These are phyloP conservation scores for Agastache rugosa DNA, from an alignment of 257 asterid genomes.

Conservation along the genomic window DNA sequence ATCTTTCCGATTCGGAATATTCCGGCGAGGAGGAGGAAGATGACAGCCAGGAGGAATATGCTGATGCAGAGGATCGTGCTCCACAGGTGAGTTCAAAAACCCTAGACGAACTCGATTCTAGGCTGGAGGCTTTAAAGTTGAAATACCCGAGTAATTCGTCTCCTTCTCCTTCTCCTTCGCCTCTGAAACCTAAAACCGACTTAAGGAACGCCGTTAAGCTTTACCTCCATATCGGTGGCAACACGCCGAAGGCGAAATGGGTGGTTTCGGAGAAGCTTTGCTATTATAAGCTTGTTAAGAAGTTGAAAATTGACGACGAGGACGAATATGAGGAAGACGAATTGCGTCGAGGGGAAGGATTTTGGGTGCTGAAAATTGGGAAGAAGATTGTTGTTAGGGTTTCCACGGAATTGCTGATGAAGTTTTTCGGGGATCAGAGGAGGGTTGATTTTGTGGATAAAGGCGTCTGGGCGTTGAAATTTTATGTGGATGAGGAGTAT, in stretches of 20 bases:
- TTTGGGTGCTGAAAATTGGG: slow-evolving; percentile 87
- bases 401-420: slow-evolving; percentile 88
- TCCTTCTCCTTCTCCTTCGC: slow-evolving; percentile 29
- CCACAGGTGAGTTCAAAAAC: slow-evolving; percentile 46
- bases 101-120: slow-evolving; percentile 75
- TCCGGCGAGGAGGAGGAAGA: slow-evolving; percentile 57
- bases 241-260: slow-evolving; percentile 95
- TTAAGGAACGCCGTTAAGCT: slow-evolving; percentile 68
- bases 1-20: slow-evolving; percentile 87
- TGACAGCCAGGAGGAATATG: slow-evolving; percentile 58
- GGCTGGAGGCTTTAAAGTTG: slow-evolving; percentile 70
- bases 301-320: slow-evolving; percentile 48
- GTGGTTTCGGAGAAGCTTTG: slow-evolving; percentile 67
- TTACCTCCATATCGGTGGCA: slow-evolving; percentile 87
- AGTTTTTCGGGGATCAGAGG: slow-evolving; percentile 89
- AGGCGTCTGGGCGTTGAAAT: slow-evolving; percentile 98
- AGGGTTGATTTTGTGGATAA: slow-evolving; percentile 90
- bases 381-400: slow-evolving; percentile 67
- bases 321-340: slow-evolving; percentile 61
- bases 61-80: slow-evolving; percentile 50
- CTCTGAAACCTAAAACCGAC: slow-evolving; percentile 40
- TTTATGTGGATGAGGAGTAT: slow-evolving; percentile 72
- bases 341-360: slow-evolving; percentile 55
- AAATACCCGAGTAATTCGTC: slow-evolving; percentile 54
- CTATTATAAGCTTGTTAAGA: slow-evolving; percentile 62